Evolutionary conservation across 805 yeast genomes (phyloP).

Genomic region (Osmozyma mogii): DNA sequence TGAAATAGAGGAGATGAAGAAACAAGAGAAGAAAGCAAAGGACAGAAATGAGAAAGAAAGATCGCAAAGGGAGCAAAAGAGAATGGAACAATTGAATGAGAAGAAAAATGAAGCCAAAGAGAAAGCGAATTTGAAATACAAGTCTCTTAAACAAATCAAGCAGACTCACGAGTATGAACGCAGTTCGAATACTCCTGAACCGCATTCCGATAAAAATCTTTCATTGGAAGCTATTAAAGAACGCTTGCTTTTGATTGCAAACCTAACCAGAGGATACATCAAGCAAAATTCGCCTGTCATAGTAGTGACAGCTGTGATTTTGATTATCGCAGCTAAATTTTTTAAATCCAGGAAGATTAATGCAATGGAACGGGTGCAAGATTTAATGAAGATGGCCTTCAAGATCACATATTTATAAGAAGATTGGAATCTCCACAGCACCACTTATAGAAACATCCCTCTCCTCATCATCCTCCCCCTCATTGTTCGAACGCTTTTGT

Average conservation of each 20-base stretch:
- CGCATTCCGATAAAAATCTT: slow-evolving; percentile 1
- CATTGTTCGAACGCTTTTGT: too few species aligned
- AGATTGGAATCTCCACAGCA: too few species aligned
- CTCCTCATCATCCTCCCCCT: too few species aligned
- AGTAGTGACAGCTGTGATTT: slow-evolving; percentile 14
- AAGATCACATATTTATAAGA: slow-evolving; percentile 32
- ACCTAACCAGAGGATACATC: slow-evolving; percentile 8
- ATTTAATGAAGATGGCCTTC: slow-evolving; percentile 37
- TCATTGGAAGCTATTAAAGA: neutral
- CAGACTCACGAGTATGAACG: slow-evolving; percentile 7
- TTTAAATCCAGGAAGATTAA: slow-evolving; percentile 19
- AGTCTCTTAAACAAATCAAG: slow-evolving; percentile 22
- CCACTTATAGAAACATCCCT: too few species aligned
- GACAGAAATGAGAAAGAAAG: slow-evolving; percentile 10
- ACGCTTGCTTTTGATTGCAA: slow-evolving; percentile 2
- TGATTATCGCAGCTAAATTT: slow-evolving; percentile 15
- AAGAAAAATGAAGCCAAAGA: slow-evolving; percentile 10
- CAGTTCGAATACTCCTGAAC: slow-evolving; percentile 1
- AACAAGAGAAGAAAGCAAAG: slow-evolving; percentile 2
- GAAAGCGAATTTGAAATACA: slow-evolving; percentile 20
- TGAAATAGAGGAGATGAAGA: slow-evolving; percentile 6
- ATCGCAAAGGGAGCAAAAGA: slow-evolving; percentile 13
- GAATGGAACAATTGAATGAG: slow-evolving; percentile 11
- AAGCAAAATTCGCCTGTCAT: slow-evolving; percentile 22
- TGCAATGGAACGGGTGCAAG: slow-evolving; percentile 22